Base-by-base conservation (phyloP, 129 eudicot species). In the Glebionis coronaria region DNA sequence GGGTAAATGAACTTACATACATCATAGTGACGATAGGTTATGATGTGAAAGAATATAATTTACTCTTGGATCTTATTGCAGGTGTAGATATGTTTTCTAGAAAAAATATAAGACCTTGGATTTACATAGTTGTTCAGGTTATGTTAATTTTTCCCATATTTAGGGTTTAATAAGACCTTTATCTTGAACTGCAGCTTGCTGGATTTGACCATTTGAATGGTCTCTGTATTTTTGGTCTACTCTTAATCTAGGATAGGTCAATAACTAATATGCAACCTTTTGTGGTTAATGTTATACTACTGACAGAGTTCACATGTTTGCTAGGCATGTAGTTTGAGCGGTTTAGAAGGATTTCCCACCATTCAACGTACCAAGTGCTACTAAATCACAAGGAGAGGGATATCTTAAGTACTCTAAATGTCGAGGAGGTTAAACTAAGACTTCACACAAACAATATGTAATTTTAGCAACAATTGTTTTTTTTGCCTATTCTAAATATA, bases 181-280 rank as follows among this genome's bases (percentile, higher is more conserved):
- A 16, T 47, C 13, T 1, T 49, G n/a, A 60, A 23, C 2, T 79
- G 56, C 83, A 91, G 97, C 88, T 92, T 84, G 98, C 98, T 58
- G 96, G 98, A 85, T 88, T 92, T 76, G 98, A 92, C 75, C 98
- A 71, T 92, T 92, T 72, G 95, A 88, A 76, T 83, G 95, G 70
- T 92, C 98, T 69, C 75, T 95, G 21, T 92, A 92, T 70, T 92
- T 92, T 25, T 96, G 98, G 44, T 95, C 95, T 61, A 86, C 84
- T 76, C 86, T 92, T 82, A 96, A 92, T 80, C 72, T 92, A 79
- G 98, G 98, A 9, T 95, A 91, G 96, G 97, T 91, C 49, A 64
- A 89, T 63, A 63, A 63, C 65, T 13, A 57, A 45, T 65, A 65
- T 47, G n/a, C 59, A 49, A 10, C 61, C 52, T 29, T 4, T 52